These are phyloP conservation scores for Syncephalis fuscata DNA, from an alignment of 371 early-diverging fungal genomes.

Conservation along the genomic window DNA sequence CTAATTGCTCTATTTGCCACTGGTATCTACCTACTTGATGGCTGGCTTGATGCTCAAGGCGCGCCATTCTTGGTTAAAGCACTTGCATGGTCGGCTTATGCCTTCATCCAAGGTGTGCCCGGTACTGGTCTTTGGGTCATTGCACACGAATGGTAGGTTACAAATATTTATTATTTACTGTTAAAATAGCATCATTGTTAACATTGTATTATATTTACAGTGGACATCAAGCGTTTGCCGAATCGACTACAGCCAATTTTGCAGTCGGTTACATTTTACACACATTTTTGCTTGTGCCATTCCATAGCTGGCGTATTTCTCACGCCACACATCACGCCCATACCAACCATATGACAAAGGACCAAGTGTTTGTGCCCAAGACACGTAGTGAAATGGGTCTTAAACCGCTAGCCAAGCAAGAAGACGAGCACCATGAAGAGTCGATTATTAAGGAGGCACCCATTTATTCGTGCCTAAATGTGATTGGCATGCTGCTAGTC, in stretches of 20 bases:
- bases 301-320: constrained; percentile 53
- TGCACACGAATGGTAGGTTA: constrained; percentile 68
- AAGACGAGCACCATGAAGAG: constrained; percentile 21
- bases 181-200: not conserved
- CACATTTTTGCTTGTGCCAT: constrained; percentile 70
- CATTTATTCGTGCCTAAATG: constrained; percentile 28
- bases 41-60: constrained; percentile 40
- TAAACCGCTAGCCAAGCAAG: constrained; percentile 13
- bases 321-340: constrained; percentile 75
- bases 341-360: constrained; percentile 62
- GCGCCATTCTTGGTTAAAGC: constrained; percentile 14
- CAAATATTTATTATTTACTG: constrained; percentile 17
- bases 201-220: constrained; percentile 50
- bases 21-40: constrained; percentile 20
- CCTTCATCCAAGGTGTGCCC: constrained; percentile 62
- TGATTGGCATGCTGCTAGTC: constrained; percentile 42
- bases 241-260: constrained; percentile 57
- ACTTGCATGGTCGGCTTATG: constrained; percentile 57
- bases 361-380: constrained; percentile 77
- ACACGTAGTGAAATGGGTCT: constrained; percentile 31
- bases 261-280: constrained; percentile 69
- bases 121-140: constrained; percentile 78
- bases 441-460: constrained; percentile 45
- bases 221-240: constrained; percentile 72
- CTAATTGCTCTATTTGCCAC: constrained; percentile 35